phyloP scores from a whole-genome alignment of 805 yeast species.

The Pichia paraexigua region DNA sequence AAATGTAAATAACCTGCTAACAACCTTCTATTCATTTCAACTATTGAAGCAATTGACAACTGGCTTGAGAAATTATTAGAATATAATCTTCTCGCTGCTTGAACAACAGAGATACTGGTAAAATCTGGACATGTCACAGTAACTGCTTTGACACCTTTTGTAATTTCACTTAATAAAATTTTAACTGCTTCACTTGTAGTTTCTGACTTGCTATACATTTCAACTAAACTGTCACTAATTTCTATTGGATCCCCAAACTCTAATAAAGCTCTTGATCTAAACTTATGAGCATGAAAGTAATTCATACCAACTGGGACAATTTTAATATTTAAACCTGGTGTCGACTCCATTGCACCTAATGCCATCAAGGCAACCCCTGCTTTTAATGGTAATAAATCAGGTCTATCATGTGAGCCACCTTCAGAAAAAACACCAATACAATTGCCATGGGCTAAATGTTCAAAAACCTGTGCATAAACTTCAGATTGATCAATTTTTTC shows the following conservation, averaged over 20 bases:
- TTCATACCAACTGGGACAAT: conserved; percentile 98
- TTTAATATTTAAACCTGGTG: conserved; percentile 68
- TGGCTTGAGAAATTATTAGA: conserved; percentile 63
- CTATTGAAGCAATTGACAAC: conserved; percentile 72
- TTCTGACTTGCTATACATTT: conserved; percentile 48
- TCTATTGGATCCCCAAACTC: conserved; percentile 89
- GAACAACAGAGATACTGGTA: conserved; percentile 82
- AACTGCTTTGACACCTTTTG: conserved; percentile 71
- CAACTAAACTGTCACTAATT: conserved; percentile 53
- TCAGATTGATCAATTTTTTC: conserved; percentile 76
- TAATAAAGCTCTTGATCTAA: conserved; percentile 89
- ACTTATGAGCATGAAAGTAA: conserved; percentile 92
- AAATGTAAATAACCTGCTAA: conserved; percentile 73
- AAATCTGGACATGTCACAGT: conserved; percentile 85
- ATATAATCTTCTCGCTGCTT: conserved; percentile 86
- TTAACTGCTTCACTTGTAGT: conserved; percentile 68
- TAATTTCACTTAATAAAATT: conserved; percentile 59
- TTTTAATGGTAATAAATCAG: conserved; percentile 83
- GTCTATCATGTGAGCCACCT: conserved; percentile 96
- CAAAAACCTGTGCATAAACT: conserved; percentile 79
- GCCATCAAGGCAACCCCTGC: conserved; percentile 99
- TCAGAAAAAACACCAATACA: conserved; percentile 95
- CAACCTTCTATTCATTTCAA: conserved; percentile 85
- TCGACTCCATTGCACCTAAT: conserved; percentile 77
- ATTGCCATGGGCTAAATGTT: conserved; percentile 70